Conservation (phyloP, 1,139 yeast species). For the Candida anutae region DNA sequence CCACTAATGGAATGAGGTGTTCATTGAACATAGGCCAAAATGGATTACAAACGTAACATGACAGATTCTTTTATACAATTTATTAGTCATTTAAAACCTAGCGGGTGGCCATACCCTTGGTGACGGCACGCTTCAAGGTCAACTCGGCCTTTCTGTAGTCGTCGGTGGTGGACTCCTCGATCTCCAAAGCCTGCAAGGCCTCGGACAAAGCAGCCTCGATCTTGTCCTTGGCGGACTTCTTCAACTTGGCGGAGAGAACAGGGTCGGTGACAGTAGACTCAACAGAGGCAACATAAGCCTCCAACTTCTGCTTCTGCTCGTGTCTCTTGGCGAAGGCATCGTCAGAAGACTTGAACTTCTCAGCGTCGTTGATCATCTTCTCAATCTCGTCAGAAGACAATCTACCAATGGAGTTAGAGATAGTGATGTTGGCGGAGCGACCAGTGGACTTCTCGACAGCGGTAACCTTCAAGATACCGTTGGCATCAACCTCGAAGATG, state of each 20-base stretch:
- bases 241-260: conserved; percentile 94
- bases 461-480: conserved; percentile 99
- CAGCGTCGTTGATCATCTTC: conserved; percentile 98
- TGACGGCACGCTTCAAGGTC: conserved; percentile 97
- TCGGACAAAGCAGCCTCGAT: conserved; percentile 98
- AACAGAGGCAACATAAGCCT: conserved; percentile 96
- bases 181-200: conserved; percentile 96
- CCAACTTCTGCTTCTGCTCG: conserved; percentile 99
- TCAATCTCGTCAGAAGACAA: conserved; percentile 95
- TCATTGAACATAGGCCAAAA: not conserved
- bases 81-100: conserved; percentile 33
- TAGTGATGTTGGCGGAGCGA: conserved; percentile 98
- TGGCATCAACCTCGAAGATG: conserved; percentile 98
- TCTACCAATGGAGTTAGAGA: conserved; percentile 99
- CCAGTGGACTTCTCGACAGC: conserved; percentile 99
- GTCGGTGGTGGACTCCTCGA: conserved; percentile 94
- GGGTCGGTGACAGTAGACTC: conserved; percentile 98
- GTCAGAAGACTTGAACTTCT: conserved; percentile 97
- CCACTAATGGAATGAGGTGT: not conserved
- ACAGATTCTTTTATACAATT: conserved; percentile 13
- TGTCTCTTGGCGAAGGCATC: conserved; percentile 99
- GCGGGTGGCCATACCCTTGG: conserved; percentile 99
- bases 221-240: conserved; percentile 97
- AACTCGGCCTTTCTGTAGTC: conserved; percentile 99
- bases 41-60: conserved; percentile 10